Conservation (phyloP, 768 basidiomycete species). For the Pulveroboletus sp. region DNA sequence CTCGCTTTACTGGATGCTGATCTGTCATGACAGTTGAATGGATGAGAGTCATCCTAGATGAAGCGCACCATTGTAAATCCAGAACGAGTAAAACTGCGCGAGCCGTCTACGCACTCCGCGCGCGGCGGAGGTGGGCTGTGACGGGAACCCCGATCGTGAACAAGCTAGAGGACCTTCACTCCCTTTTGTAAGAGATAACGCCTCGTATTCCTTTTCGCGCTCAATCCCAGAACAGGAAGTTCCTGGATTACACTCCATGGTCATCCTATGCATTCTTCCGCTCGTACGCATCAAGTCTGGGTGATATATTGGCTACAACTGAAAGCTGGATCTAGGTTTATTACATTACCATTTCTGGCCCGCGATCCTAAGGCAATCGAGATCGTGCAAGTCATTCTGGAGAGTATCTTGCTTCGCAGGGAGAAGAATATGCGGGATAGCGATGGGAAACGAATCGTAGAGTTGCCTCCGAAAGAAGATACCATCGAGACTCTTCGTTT, state of each 20-base stretch:
- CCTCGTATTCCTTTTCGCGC: conserved; percentile 36
- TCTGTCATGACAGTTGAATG: conserved; percentile 54
- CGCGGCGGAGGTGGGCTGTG: conserved; percentile 83
- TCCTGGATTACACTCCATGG: conserved; percentile 76
- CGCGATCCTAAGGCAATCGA: conserved; percentile 91
- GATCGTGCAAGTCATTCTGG: conserved; percentile 91
- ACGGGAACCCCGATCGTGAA: conserved; percentile 97
- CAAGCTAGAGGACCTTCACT: conserved; percentile 86
- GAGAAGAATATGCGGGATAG: conserved; percentile 91
- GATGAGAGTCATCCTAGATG: conserved; percentile 83
- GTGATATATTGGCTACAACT: not conserved
- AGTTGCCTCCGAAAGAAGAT: conserved; percentile 83
- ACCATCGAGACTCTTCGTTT: conserved; percentile 74
- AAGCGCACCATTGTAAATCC: conserved; percentile 94
- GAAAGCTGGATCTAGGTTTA: conserved; percentile 52
- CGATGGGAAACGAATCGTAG: conserved; percentile 84
- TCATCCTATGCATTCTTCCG: conserved; percentile 85
- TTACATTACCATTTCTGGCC: conserved; percentile 87
- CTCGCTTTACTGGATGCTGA: conserved; percentile 5
- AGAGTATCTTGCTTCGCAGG: conserved; percentile 79
- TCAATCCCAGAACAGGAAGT: conserved; percentile 49
- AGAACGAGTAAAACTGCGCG: conserved; percentile 83
- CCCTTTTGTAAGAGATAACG: conserved; percentile 60
- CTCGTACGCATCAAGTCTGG: conserved; percentile 47
- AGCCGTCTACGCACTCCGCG: conserved; percentile 80